Conservation (phyloP, 352 stramenopile species). For the Lagenidium giganteum region DNA sequence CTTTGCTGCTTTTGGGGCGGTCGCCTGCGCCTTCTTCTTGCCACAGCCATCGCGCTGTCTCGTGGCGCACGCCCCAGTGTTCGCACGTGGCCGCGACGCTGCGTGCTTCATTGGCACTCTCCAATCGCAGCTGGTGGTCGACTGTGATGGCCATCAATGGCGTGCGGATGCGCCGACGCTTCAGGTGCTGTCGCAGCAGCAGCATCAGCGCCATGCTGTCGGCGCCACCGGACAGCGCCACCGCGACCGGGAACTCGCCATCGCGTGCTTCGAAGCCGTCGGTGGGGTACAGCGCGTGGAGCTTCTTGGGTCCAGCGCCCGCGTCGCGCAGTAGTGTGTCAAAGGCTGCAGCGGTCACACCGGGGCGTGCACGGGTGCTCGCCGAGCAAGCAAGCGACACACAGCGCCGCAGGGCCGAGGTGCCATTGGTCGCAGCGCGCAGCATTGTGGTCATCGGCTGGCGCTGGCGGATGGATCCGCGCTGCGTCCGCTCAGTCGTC, state of each 20-base stretch:
- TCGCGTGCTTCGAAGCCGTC: no score
- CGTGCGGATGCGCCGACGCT: conserved; percentile 34
- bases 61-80: conserved; percentile 39
- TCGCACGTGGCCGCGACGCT: conserved; percentile 44
- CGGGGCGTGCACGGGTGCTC: no score
- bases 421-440: no score
- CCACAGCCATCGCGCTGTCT: conserved; percentile 58
- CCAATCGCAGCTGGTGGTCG: conserved; percentile 60
- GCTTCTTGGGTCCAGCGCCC: conserved; percentile 32
- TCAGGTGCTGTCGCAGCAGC: conserved; percentile 60
- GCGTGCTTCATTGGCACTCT: conserved; percentile 58
- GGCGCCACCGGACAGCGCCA: conserved; percentile 69
- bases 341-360: conserved; percentile 30
- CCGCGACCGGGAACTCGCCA: conserved; percentile 64
- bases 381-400: no score
- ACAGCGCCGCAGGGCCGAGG: no score
- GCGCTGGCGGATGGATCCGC: no score
- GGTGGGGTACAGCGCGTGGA: conserved; percentile 33
- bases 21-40: conserved; percentile 1
- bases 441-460: no score
- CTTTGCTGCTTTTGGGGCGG: conserved; percentile 54
- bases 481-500: no score
- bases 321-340: conserved; percentile 26
- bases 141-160: conserved; percentile 77
- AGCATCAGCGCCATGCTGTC: conserved; percentile 83